Evolutionary conservation across 345 rosid genomes (phyloP), one percentile per base, ranked within the genome.

Genomic region (Salix caprea): DNA sequence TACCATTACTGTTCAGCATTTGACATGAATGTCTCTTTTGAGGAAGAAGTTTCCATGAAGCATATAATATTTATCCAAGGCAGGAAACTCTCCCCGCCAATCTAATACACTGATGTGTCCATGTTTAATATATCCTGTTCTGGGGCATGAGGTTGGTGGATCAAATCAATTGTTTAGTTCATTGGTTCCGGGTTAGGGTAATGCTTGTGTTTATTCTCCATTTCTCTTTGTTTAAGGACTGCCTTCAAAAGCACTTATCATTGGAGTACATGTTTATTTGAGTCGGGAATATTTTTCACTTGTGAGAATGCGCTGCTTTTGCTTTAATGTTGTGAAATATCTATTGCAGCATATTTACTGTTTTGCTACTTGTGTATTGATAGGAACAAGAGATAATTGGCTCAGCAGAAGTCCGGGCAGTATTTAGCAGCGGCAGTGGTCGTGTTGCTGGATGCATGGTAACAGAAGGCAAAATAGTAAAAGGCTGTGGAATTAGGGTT

Each of bases 381-480:
- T 68, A 95, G 98, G 99, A 96, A 74, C 88, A 91, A 91, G 88
- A 90, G 83, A 73, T 82, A 15, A 90, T 93, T 85, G 99, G 99
- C 71, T 87, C 88, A 74, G 94, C 97, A 9, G 94, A 88, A 81
- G 94, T 96, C 74, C 91, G 98, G 67, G 97, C 96, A 56, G 85
- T 89, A 73, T 96, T 96, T 86, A 90, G 94, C 85, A 96, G 99
- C 78, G 99, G 99, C 54, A 96, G 99, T 78, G 96, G 97, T 65
- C 98, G 92, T 82, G 95, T 87, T 84, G 99, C 99, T 78, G 99
- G 99, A 76, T 96, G 99, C 88, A 92, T 96, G 94, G 94, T 93
- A 67, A 89, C 84, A 18, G 98, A 93, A 78, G 99, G 99, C 60
- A 93, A 91, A 80, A 80, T 96, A 72, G 88, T 86, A 76, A 89